These are phyloP conservation scores for Torulaspora indica DNA, from an alignment of 805 yeast genomes.

Conservation along the genomic window DNA sequence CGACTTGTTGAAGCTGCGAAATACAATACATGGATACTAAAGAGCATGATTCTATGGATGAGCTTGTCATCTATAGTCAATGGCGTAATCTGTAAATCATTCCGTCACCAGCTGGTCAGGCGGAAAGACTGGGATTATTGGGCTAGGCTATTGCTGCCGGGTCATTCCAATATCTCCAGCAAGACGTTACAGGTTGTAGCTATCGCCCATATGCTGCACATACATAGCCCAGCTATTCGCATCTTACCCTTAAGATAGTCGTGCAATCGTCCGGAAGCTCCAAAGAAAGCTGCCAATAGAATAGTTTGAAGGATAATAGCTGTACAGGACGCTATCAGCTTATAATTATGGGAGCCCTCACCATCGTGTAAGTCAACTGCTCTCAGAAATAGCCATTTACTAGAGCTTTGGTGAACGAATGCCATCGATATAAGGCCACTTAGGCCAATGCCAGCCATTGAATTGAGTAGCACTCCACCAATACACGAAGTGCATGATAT, in stretches of 20 bases:
- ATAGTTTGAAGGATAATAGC: constrained; percentile 24
- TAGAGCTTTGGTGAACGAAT: constrained; percentile 18
- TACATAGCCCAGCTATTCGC: constrained; percentile 22
- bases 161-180: constrained; percentile 24
- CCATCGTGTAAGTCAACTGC: constrained; percentile 19
- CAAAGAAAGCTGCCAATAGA: constrained; percentile 19
- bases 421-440: constrained; percentile 53
- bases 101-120: too few relatives aligned
- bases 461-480: constrained; percentile 83
- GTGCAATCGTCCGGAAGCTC: constrained; percentile 14
- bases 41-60: not conserved
- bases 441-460: constrained; percentile 75
- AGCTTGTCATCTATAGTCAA: not conserved
- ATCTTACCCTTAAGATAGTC: constrained; percentile 14
- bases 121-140: too few relatives aligned
- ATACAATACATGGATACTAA: not conserved
- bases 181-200: constrained; percentile 28
- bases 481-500: constrained; percentile 93
- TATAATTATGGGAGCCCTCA: constrained; percentile 13
- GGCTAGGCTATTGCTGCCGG: too few relatives aligned
- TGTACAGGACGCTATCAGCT: constrained; percentile 28
- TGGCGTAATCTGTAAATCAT: too few relatives aligned
- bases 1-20: not conserved
- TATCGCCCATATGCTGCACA: constrained; percentile 28
- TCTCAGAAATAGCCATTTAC: constrained; percentile 26